Evolutionary conservation across 805 yeast genomes (phyloP).

Genomic region (Pichia phayaonensis): DNA sequence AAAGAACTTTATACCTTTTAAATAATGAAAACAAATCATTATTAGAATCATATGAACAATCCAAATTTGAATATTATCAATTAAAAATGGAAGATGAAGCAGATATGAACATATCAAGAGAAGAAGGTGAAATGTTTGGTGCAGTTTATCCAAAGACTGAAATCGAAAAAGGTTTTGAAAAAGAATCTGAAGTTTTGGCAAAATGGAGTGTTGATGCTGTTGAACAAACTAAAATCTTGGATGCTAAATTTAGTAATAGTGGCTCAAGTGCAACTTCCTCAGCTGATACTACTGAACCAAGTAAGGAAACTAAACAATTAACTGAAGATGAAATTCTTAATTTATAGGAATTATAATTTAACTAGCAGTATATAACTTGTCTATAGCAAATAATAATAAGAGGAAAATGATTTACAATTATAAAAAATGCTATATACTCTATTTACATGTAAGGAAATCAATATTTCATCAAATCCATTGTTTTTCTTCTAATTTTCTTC

Average conservation of each 20-base stretch:
- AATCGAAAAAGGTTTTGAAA: constrained; percentile 58
- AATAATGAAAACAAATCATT: constrained; percentile 31
- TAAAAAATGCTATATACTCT: neutral
- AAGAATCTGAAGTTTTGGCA: constrained; percentile 65
- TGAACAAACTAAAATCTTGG: constrained; percentile 48
- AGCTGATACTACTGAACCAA: constrained; percentile 19
- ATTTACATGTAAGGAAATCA: neutral
- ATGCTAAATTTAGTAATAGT: constrained; percentile 35
- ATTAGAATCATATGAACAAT: constrained; percentile 71
- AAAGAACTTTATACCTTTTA: constrained; percentile 55
- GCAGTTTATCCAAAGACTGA: constrained; percentile 58
- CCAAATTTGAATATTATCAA: constrained; percentile 83
- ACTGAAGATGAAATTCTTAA: constrained; percentile 19
- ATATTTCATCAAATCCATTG: constrained; percentile 29
- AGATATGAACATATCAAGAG: constrained; percentile 61
- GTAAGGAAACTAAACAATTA: constrained; percentile 10
- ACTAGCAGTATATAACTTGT: constrained; percentile 1
- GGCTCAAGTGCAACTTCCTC: constrained; percentile 19
- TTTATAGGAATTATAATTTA: neutral
- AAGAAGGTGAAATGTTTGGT: constrained; percentile 83
- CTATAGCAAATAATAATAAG: constrained; percentile 5
- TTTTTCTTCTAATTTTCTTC: constrained; percentile 30
- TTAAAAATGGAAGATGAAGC: constrained; percentile 79
- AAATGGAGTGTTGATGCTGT: constrained; percentile 69
- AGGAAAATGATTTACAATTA: neutral